Evolutionary conservation across 139 green algal species (phyloP).

Genomic region (Tetradesmus obliquus): DNA sequence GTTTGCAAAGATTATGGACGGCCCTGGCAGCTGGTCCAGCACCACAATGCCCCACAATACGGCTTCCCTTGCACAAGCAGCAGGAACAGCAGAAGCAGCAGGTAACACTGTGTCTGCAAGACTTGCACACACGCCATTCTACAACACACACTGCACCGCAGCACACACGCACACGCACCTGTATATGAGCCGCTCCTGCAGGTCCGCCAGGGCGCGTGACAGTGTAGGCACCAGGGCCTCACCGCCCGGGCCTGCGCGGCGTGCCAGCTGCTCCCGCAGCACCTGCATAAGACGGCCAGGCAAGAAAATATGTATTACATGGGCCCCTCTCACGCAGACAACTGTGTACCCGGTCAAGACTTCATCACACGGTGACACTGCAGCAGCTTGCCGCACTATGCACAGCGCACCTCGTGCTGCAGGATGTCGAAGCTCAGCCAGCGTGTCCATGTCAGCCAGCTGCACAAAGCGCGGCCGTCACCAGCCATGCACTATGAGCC

Average conservation of each 20-base stretch:
- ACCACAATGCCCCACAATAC: too few relatives aligned
- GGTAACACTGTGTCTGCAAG: not conserved
- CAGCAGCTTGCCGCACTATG: too few relatives aligned
- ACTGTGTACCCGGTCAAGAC: not conserved
- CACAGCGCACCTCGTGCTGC: conserved; percentile 72
- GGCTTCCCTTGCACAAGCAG: too few relatives aligned
- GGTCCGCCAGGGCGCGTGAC: conserved; percentile 84
- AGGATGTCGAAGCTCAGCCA: conserved; percentile 94
- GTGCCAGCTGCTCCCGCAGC: conserved; percentile 79
- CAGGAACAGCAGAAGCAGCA: not conserved
- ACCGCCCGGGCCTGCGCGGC: conserved; percentile 63
- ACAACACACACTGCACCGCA: not conserved
- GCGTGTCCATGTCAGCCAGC: conserved; percentile 82
- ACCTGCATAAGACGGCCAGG: conserved; percentile 63
- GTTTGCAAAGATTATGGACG: too few relatives aligned
- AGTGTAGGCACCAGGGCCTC: conserved; percentile 86
- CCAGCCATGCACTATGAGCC: too few relatives aligned
- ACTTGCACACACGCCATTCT: too few relatives aligned
- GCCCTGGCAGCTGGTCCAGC: too few relatives aligned
- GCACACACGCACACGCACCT: conserved; percentile 7
- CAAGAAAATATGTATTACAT: not conserved
- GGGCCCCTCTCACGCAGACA: not conserved
- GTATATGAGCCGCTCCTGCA: conserved; percentile 94
- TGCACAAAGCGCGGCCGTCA: conserved; percentile 72
- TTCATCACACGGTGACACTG: too few relatives aligned